Evolutionary conservation across 257 asterid genomes (phyloP).

Genomic region (Jaltomata sinuosa): DNA sequence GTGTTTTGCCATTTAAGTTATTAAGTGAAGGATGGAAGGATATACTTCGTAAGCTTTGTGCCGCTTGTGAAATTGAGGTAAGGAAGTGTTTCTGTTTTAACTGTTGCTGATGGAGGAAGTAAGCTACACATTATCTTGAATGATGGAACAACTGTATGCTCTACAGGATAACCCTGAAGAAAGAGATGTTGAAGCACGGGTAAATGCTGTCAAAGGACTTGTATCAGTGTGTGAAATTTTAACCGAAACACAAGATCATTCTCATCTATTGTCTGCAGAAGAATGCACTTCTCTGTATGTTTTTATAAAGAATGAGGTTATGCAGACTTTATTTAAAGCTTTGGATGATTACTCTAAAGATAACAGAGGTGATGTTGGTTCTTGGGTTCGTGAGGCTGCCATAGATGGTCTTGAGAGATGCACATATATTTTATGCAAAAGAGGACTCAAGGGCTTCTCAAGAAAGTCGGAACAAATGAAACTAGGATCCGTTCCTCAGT

Average conservation of each 20-base stretch:
- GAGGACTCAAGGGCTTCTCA: conserved; percentile 22
- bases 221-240: conserved; percentile 69
- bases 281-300: conserved; percentile 38
- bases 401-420: conserved; percentile 87
- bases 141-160: conserved; percentile 4
- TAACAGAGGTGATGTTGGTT: conserved; percentile 96
- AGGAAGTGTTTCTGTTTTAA: conserved; percentile 3
- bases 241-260: conserved; percentile 30
- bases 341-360: conserved; percentile 92
- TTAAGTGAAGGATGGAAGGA: conserved; percentile 64
- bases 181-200: conserved; percentile 93
- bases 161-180: conserved; percentile 79
- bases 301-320: conserved; percentile 63
- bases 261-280: conserved; percentile 39
- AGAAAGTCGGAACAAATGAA: conserved; percentile 11
- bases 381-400: conserved; percentile 99
- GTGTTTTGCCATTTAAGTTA: conserved; percentile 66
- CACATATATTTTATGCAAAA: conserved; percentile 70
- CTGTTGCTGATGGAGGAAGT: background rate
- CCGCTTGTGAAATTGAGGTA: conserved; percentile 79
- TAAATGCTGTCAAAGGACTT: conserved; percentile 82
- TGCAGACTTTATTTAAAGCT: conserved; percentile 70
- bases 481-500: conserved; percentile 17
- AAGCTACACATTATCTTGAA: background rate
- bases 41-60: conserved; percentile 58